These are phyloP conservation scores for Paramecium sexaurelia DNA, from an alignment of 73 alveolate genomes.

Conservation along the genomic window DNA sequence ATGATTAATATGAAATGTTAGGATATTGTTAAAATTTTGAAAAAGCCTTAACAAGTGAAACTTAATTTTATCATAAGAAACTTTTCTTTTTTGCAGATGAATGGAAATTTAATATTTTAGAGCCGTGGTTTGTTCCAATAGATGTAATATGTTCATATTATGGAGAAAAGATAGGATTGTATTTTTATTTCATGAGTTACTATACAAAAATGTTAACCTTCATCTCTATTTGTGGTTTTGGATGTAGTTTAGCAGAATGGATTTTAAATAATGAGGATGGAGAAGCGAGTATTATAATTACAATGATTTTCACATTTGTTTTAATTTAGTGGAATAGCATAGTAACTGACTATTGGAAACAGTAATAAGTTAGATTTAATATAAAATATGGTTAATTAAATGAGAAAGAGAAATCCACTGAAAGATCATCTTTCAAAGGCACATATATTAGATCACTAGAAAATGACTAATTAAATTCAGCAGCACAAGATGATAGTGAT, in stretches of 20 bases:
- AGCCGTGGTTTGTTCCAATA: slow-evolving; percentile 6
- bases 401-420: not conserved
- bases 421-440: slow-evolving; percentile 2
- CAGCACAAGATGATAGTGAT: not conserved
- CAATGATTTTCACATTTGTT: not conserved
- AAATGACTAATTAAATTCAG: not conserved
- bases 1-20: slow-evolving; percentile 11
- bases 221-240: not conserved
- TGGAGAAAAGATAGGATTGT: slow-evolving; percentile 22
- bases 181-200: slow-evolving; percentile 14
- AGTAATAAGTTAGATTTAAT: slow-evolving; percentile 13
- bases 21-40: not conserved
- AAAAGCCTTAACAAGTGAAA: not conserved
- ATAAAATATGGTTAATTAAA: not conserved
- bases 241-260: slow-evolving; percentile 3
- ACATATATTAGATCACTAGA: not conserved
- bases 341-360: slow-evolving; percentile 6
- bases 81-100: not conserved
- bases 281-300: not conserved
- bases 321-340: not conserved
- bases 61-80: not conserved
- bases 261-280: not conserved
- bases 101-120: slow-evolving; percentile 16
- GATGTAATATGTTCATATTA: not conserved
- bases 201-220: not conserved